A percentile compares a stretch with the other conserved stretches of the same genome.
These are phyloP conservation scores for Dendrobium chrysotoxum DNA, from an alignment of 106 monocot species.

Conservation along the genomic window DNA sequence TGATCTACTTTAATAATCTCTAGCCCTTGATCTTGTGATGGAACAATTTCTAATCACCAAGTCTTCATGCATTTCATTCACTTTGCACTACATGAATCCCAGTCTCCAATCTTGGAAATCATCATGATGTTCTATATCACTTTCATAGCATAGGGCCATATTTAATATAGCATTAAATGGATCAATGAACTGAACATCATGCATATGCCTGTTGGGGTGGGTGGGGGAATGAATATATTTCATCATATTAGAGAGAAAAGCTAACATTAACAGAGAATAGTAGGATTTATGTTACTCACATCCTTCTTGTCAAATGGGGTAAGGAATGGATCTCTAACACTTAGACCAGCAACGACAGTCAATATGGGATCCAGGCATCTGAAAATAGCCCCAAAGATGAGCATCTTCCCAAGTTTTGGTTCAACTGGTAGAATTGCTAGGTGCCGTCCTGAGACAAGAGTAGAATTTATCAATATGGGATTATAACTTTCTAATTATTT, in stretches of 20 bases:
- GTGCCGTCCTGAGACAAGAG: slow-evolving; percentile 54
- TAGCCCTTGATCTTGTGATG: too few relatives aligned
- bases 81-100: too few relatives aligned
- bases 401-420: slow-evolving; percentile 98
- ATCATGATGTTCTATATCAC: too few relatives aligned
- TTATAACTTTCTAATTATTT: not conserved
- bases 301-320: slow-evolving; percentile 98
- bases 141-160: too few relatives aligned
- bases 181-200: too few relatives aligned
- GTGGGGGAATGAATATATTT: not conserved
- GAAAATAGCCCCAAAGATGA: slow-evolving; percentile 92
- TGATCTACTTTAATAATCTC: too few relatives aligned
- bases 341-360: slow-evolving; percentile 96
- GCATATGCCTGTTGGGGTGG: too few relatives aligned
- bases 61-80: too few relatives aligned
- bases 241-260: not conserved
- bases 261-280: not conserved
- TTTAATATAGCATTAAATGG: too few relatives aligned
- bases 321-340: slow-evolving; percentile 95
- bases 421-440: slow-evolving; percentile 96
- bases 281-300: slow-evolving; percentile 41
- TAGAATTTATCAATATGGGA: not conserved
- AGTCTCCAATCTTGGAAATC: too few relatives aligned
- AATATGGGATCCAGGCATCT: slow-evolving; percentile 90
- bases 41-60: too few relatives aligned